Evolutionary conservation across 345 rosid species (phyloP), one percentile per base, ranked within the genome.

Genomic region (Salix purpurea): DNA sequence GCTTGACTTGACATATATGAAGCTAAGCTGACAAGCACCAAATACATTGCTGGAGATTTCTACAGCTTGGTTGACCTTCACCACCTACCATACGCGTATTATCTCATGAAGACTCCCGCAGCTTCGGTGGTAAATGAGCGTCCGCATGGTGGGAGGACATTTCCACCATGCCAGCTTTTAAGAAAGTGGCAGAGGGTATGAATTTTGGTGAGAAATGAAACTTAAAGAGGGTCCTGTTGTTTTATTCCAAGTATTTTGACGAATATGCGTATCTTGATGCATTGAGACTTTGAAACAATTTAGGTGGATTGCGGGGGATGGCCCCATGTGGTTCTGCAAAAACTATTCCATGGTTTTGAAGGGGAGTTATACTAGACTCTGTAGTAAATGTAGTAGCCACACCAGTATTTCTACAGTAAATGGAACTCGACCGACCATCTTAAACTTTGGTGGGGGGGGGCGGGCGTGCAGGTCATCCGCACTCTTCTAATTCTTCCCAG

Each of bases 81-180:
- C 79, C 97, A 92, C 76, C 78, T 90, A 13, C 84, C 97, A 13
- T 88, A 84, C 85, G 84, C 84, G 50, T 85, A 71, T 79, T 94
- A 92, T 77, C 88, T 94, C 71, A 89, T 89, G 94, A 89, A 86
- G 79, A 90, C 97, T 0, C 86, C 88, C 2, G 83, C 80, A 6
- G 87, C 89, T 7, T 60, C 79, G 5, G 67, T 85, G 40, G 73
- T 92, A 2, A 78, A 84, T 62, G 89, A 90, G 24, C 89, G 97
- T 13, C 89, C 91, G 6, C 87, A 2, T 92, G 98, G 98, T 94
- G 97, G 97, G 90, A 88, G 34, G 93, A 91, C 44, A 84, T 92
- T 16, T 86, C 92, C 58, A 86, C 89, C 2, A 86, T 93, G 86
- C 90, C 88, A 24, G 91, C 94, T 70, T 91, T 87, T 58, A 61